Conservation (phyloP, 2,329 filamentous ascomycete genomes). For the Tolypocladium sp. region DNA sequence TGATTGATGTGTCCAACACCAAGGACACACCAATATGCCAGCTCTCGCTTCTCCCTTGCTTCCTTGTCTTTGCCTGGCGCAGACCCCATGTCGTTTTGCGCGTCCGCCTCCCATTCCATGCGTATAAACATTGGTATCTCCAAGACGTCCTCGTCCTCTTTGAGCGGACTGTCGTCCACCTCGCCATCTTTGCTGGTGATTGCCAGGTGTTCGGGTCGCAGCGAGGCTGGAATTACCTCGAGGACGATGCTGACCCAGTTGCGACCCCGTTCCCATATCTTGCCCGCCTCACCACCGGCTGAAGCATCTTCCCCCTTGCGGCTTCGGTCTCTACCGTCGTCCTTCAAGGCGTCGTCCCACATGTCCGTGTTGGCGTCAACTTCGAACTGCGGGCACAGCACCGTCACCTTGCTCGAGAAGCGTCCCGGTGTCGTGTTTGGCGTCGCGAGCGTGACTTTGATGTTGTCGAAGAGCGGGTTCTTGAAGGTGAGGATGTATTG, state of each 20-base stretch:
- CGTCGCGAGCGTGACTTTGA: conserved; percentile 81
- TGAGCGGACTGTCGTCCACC: conserved; percentile 36
- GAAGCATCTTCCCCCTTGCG: conserved; percentile 30
- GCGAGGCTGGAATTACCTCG: conserved; percentile 66
- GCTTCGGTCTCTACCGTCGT: conserved; percentile 28
- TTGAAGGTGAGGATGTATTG: conserved; percentile 86
- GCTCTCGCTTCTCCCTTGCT: conserved; percentile 68
- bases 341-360: conserved; percentile 80
- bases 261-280: conserved; percentile 88
- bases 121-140: conserved; percentile 94
- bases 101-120: conserved; percentile 78
- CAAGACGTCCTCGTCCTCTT: conserved; percentile 54
- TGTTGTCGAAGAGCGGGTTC: conserved; percentile 87
- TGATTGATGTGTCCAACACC: conserved; percentile 72
- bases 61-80: conserved; percentile 44
- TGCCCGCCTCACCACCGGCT: conserved; percentile 69
- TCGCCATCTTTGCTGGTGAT: conserved; percentile 22
- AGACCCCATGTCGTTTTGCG: conserved; percentile 53
- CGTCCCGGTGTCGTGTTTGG: conserved; percentile 69
- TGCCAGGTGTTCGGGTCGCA: conserved; percentile 29
- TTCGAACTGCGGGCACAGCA: conserved; percentile 89
- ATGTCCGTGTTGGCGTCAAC: conserved; percentile 84
- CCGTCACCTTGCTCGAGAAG: conserved; percentile 72
- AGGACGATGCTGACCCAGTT: conserved; percentile 95
- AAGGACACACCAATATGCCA: conserved; percentile 93